Evolutionary conservation across 371 early-diverging fungal genomes (phyloP).

Genomic region (Mucor irregularis): DNA sequence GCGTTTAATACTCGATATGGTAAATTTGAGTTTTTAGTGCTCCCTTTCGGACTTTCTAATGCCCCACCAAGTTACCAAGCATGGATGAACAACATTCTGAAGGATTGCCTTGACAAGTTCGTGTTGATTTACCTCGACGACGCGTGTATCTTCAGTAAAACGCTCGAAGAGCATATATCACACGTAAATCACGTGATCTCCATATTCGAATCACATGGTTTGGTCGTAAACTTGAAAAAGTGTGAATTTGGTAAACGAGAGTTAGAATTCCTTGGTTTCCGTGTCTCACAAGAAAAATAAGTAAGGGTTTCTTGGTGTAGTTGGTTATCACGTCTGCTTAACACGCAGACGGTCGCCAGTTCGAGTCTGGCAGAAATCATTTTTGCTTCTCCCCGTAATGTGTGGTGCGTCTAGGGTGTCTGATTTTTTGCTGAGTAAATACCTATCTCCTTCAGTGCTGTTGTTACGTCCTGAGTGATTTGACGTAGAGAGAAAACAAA

Average conservation of each 20-base stretch:
- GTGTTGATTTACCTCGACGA: conserved; percentile 56
- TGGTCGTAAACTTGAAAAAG: conserved; percentile 49
- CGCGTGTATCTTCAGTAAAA: conserved; percentile 51
- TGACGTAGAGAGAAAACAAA: too few species aligned
- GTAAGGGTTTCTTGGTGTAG: too few species aligned
- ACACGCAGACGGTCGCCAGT: too few species aligned
- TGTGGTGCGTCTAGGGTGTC: too few species aligned
- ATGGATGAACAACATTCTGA: conserved; percentile 40
- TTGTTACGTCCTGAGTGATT: too few species aligned
- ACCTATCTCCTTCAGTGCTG: too few species aligned
- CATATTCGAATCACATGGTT: conserved; percentile 21
- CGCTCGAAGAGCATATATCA: conserved; percentile 34
- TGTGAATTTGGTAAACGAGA: conserved; percentile 40
- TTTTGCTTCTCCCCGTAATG: too few species aligned
- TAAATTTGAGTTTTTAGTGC: conserved; percentile 43
- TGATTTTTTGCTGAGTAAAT: too few species aligned
- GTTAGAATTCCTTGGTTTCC: conserved; percentile 45
- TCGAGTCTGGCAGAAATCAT: too few species aligned
- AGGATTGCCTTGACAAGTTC: conserved; percentile 34
- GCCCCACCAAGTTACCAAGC: conserved; percentile 48
- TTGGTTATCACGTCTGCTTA: too few species aligned
- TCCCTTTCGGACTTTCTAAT: conserved; percentile 55
- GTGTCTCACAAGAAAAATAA: conserved; percentile 21
- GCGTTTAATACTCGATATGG: conserved; percentile 41
- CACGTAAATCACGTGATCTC: conserved; percentile 38